These are phyloP conservation scores for Fusarium sp. DNA, from an alignment of 2,329 filamentous ascomycete species.

Conservation along the genomic window DNA sequence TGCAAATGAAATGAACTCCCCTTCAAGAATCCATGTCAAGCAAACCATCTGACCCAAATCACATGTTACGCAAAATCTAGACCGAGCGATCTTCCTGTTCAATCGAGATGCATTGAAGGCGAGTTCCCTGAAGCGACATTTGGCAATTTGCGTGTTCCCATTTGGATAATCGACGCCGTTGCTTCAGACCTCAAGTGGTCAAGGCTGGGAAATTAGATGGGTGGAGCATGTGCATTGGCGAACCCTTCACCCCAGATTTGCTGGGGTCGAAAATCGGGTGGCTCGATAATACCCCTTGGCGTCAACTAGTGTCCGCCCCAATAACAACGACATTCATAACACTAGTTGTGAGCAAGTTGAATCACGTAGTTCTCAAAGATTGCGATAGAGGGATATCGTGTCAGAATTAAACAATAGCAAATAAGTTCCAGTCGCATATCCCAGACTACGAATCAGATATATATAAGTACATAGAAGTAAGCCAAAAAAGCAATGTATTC, in stretches of 20 bases:
- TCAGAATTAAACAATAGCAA: constrained; percentile 10
- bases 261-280: constrained; percentile 1
- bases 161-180: not conserved
- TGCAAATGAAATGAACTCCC: not conserved
- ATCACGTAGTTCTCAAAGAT: not conserved
- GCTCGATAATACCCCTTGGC: constrained; percentile 16
- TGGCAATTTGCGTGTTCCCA: constrained; percentile 18
- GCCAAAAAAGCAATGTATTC: constrained; percentile 49
- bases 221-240: constrained; percentile 8
- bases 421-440: constrained; percentile 23
- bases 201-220: constrained; percentile 37
- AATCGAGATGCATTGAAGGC: not conserved
- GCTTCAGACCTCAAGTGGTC: constrained; percentile 7
- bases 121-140: constrained; percentile 12
- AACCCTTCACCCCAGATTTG: constrained; percentile 36
- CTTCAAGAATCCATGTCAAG: not conserved
- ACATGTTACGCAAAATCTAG: not conserved
- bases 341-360: not conserved
- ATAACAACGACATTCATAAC: not conserved
- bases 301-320: not conserved
- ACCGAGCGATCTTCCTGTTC: not conserved
- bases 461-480: constrained; percentile 42
- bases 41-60: constrained; percentile 4
- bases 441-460: constrained; percentile 58
- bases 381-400: not conserved